Base-by-base conservation (phyloP, 306 rosid genomes). In the Quercus engelmannii region DNA sequence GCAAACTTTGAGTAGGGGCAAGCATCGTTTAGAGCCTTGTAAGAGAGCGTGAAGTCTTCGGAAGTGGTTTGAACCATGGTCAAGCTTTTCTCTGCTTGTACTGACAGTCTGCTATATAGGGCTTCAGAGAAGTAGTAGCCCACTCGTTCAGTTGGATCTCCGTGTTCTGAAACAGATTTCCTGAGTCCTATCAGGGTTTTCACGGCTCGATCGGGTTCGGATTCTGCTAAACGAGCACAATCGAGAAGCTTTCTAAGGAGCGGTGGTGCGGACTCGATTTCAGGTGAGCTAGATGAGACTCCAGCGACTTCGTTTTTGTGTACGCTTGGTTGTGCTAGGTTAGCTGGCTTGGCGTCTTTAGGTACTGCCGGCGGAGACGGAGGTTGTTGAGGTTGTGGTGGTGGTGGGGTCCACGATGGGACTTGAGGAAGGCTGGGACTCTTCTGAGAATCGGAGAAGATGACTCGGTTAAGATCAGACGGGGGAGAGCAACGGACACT, bases 1-100 rank as follows among this genome's bases (percentile, higher is more conserved):
- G 99, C 96, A 21, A 95, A 95, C 74, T 91, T 95, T 3, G 99
- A 92, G 79, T 92, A 92, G 1, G 99, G 99, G 68, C 99, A 95
- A 11, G 98, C 98, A 61, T 95, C 99, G 75, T 95, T 95, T 2
- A 95, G 61, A 64, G 91, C 93, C 81, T 95, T 95, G 87, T 95
- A 95, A 17, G 88, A 84, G 13, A 92, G 87, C 0, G 97, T 92
- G 28, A 90, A 84, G 41, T 95, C 97, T 41, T 90, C 98, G 10
- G 88, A 75, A 25, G 81, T 59, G 4, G 81, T 74, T 38, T 84
- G 88, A 73, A n/a, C 35, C 63, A 7, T 57, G 46, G 79, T 64
- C 25, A 35, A 61, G 76, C 20, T 80, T 55, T 69, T 82, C 52
- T 83, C 79, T 15, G 79, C 28, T 9, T 57, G 78, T 4, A 41